These are phyloP conservation scores for Leccinum angustisporum DNA, from an alignment of 1,284 basidiomycete species.

Conservation along the genomic window DNA sequence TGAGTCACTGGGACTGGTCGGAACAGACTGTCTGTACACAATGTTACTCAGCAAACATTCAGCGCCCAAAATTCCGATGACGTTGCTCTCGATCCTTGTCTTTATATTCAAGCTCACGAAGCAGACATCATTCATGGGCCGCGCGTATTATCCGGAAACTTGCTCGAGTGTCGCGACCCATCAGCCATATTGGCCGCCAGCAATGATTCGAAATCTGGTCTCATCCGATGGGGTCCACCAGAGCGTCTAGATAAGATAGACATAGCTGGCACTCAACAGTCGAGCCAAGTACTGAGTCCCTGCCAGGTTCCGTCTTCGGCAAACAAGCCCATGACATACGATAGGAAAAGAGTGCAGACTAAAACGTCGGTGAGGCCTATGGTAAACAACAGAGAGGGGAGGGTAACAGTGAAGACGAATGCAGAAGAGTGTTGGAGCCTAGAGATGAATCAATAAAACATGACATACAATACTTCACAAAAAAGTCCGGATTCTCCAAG, in stretches of 20 bases:
- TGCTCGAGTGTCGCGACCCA: slow-evolving; percentile 44
- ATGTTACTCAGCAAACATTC: slow-evolving; percentile 2
- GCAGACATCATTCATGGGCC: slow-evolving; percentile 59
- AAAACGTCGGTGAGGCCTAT: not conserved
- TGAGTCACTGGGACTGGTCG: not conserved
- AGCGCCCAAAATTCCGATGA: slow-evolving; percentile 7
- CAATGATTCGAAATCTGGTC: slow-evolving; percentile 37
- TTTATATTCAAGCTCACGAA: slow-evolving; percentile 67
- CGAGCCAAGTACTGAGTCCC: not conserved
- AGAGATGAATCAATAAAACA: not conserved
- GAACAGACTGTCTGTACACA: slow-evolving; percentile 4
- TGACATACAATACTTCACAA: not conserved
- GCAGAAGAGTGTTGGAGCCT: not conserved
- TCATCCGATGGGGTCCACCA: slow-evolving; percentile 45
- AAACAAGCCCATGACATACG: not conserved
- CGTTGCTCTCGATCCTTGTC: slow-evolving; percentile 29
- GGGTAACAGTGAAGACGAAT: slow-evolving; percentile 4
- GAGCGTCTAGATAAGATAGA: slow-evolving; percentile 10
- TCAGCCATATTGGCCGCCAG: slow-evolving; percentile 7
- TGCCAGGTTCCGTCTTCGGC: not conserved
- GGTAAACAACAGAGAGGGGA: not conserved
- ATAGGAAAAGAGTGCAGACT: not conserved
- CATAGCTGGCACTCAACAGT: not conserved
- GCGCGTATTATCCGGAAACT: slow-evolving; percentile 38
- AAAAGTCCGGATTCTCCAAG: not conserved